These are phyloP conservation scores for Lepidium africanum DNA, from an alignment of 345 rosid species.

Conservation along the genomic window DNA sequence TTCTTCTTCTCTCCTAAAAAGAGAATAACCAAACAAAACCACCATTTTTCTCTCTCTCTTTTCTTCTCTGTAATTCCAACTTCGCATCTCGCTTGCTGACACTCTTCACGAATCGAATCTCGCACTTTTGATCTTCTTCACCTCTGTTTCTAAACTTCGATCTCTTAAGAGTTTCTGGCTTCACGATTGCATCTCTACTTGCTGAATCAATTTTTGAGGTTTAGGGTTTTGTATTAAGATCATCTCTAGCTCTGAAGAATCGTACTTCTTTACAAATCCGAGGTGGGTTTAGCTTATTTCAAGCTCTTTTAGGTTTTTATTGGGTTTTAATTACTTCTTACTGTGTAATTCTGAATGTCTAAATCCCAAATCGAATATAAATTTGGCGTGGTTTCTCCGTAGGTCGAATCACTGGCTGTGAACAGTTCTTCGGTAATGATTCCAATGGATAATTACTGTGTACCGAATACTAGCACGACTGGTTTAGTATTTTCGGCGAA, in stretches of 20 bases:
- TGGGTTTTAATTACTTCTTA: not conserved
- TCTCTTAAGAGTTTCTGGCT: not conserved
- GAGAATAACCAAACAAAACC: not conserved
- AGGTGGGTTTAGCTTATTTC: slow-evolving; percentile 12
- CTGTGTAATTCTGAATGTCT: not conserved
- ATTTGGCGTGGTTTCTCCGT: not conserved
- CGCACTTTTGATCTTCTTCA: not conserved
- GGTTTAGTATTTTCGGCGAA: slow-evolving; percentile 24
- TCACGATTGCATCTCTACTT: slow-evolving; percentile 4
- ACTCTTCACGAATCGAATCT: slow-evolving; percentile 10
- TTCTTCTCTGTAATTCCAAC: slow-evolving; percentile 20
- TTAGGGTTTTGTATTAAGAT: slow-evolving; percentile 19
- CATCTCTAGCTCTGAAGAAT: not conserved
- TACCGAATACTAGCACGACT: slow-evolving; percentile 22
- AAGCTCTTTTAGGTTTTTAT: not conserved
- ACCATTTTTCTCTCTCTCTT: slow-evolving; percentile 19
- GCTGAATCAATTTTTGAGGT: not conserved
- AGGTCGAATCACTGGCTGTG: not conserved
- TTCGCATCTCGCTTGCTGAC: slow-evolving; percentile 14
- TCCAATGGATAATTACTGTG: slow-evolving; percentile 27
- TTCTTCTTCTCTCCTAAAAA: not conserved
- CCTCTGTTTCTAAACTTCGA: not conserved
- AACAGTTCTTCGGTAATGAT: slow-evolving; percentile 11
- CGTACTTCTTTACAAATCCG: not conserved
- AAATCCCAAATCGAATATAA: slow-evolving; percentile 13